Evolutionary conservation across 179 eudicot species (phyloP).

Genomic region (Actinidia chinensis): DNA sequence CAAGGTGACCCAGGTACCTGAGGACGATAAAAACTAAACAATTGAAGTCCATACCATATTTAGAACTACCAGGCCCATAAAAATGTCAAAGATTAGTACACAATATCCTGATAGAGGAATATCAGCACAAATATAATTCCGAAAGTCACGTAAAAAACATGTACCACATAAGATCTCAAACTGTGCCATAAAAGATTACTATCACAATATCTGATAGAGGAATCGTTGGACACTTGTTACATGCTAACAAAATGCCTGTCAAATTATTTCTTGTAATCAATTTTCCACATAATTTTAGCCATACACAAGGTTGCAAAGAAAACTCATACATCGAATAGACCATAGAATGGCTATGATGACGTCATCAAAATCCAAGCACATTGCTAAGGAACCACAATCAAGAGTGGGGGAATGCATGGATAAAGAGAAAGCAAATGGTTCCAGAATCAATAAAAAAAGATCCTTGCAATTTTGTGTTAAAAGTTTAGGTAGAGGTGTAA

Average conservation of each 20-base stretch:
- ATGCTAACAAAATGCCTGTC: neutral
- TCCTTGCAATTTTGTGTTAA: neutral
- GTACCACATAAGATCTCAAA: slow-evolving; percentile 6
- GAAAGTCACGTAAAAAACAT: too few relatives aligned
- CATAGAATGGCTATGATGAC: neutral
- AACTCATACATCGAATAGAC: neutral
- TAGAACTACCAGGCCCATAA: neutral
- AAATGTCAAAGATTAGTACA: neutral
- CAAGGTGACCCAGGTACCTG: slow-evolving; percentile 30
- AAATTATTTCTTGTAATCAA: neutral
- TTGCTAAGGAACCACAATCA: neutral
- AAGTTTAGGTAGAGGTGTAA: neutral
- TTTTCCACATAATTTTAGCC: neutral
- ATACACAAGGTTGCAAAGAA: neutral
- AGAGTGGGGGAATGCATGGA: neutral
- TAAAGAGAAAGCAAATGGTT: neutral
- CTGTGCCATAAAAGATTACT: neutral
- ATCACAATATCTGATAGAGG: too few relatives aligned
- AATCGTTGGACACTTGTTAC: too few relatives aligned
- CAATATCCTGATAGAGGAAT: neutral
- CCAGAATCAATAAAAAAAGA: neutral
- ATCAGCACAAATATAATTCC: too few relatives aligned
- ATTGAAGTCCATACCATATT: neutral
- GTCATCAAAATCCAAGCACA: neutral
- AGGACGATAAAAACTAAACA: slow-evolving; percentile 4